Conservation (phyloP, 106 monocot genomes). For the Phalaenopsis equestris region DNA sequence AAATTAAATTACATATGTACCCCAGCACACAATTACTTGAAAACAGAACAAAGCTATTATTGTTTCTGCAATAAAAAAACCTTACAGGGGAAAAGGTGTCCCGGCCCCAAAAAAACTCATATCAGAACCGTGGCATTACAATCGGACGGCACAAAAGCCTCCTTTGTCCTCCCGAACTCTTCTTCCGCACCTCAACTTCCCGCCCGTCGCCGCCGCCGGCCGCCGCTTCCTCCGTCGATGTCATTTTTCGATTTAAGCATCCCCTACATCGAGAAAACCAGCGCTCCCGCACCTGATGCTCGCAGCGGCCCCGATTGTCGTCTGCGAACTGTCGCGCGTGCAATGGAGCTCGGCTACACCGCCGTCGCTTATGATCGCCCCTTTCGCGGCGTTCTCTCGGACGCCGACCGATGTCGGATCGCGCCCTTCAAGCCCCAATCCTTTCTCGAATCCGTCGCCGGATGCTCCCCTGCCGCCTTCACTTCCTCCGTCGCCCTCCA, state of each 20-base stretch:
- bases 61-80: too few species aligned
- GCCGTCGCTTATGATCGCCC: constrained; percentile 63
- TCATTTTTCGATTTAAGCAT: constrained; percentile 78
- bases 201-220: neutral
- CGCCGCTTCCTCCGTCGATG: constrained; percentile 23
- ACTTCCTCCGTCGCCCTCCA: constrained; percentile 24
- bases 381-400: constrained; percentile 61
- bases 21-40: too few species aligned
- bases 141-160: neutral
- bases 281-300: neutral
- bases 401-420: constrained; percentile 47
- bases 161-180: neutral
- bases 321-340: constrained; percentile 35
- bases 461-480: constrained; percentile 33
- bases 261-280: constrained; percentile 40
- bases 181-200: neutral
- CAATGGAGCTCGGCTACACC: constrained; percentile 76
- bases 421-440: constrained; percentile 37
- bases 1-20: too few species aligned
- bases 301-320: constrained; percentile 21
- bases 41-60: too few species aligned
- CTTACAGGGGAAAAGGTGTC: too few species aligned
- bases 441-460: constrained; percentile 38
- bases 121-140: neutral
- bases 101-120: too few species aligned